Evolutionary conservation across 225 moss, liverwort and hornwort genomes (phyloP), one percentile per base, ranked within the genome.

Genomic region (Marchantia paleacea): DNA sequence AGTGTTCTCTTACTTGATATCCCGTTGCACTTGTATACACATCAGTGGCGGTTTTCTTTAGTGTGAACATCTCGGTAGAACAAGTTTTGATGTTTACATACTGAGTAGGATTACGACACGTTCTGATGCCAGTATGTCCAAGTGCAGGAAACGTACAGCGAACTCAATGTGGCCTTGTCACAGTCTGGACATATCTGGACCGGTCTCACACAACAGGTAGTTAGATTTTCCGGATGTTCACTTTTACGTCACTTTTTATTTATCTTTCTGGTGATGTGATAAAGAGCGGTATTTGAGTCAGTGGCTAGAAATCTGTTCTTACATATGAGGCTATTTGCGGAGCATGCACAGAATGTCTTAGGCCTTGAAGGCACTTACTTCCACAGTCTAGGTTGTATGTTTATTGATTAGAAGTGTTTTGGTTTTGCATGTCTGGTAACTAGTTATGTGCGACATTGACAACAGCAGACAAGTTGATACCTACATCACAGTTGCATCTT

Each of bases 151-250:
- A 87, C 82, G 6, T 87, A 80, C 78, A 63, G 63, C 39, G 63
- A 87, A 60, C 84, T 87, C 51, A 80, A 81, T 69, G 64, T 74
- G 30, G 84, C 87, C 10, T 78, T 87, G 77, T 80, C 69, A 83
- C 75, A 83, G 55, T 83, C 84, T 39, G 87, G 82, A 52, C 87
- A 85, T 69, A 48, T 77, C 20, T 87, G 87, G 87, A 87, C 87
- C 29, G 87, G 82, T 16, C 80, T 87, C 24, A 87, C 87, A 49
- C 84, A 87, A 78, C 84, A 87, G 84, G 84, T 86, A 64, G 47
- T 24, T 53, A 39, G 39, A 39, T 5, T 39, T 39, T 5, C 2
- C 39, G 39, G 39, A 2, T 39, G 39, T 39, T 39, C 39, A 39
- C 39, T 39, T 49, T 53, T 14, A 12, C 48, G 24, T 48, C 29